Percentiles rank a stretch among this genome's conserved stretches.
These are phyloP conservation scores for Curvularia verruculosa DNA, from an alignment of 2,329 filamentous ascomycete species.

Conservation along the genomic window DNA sequence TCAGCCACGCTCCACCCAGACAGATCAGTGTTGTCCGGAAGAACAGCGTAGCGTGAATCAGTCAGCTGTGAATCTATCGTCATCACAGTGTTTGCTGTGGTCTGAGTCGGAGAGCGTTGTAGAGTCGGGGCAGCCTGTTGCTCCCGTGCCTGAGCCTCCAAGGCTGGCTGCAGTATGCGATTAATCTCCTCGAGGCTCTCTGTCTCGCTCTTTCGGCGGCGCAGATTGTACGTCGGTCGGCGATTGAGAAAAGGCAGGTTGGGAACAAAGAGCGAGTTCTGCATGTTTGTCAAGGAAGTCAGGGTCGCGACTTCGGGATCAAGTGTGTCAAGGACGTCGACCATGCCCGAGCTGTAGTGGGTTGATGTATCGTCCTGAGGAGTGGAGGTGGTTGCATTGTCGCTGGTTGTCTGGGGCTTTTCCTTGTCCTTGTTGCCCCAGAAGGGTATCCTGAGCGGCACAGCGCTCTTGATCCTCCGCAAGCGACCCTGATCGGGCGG, in stretches of 20 bases:
- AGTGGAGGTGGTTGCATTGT: neutral
- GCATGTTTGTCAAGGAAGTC: constrained; percentile 84
- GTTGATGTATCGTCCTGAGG: constrained; percentile 18
- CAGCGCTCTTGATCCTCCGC: constrained; percentile 37
- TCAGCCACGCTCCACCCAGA: constrained; percentile 78
- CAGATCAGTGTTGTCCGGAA: constrained; percentile 74
- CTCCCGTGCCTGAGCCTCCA: constrained; percentile 23
- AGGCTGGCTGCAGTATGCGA: constrained; percentile 31
- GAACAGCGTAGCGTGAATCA: constrained; percentile 76
- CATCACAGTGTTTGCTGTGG: constrained; percentile 48
- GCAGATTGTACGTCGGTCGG: constrained; percentile 77
- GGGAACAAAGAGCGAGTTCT: constrained; percentile 86
- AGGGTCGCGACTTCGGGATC: constrained; percentile 84
- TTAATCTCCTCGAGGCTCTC: constrained; percentile 43
- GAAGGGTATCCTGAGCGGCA: constrained; percentile 37
- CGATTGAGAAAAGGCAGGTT: constrained; percentile 82
- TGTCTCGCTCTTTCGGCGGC: constrained; percentile 54
- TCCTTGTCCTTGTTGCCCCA: constrained; percentile 30
- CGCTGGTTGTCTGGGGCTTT: constrained; percentile 7
- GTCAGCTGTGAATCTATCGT: constrained; percentile 73
- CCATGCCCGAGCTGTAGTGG: constrained; percentile 66
- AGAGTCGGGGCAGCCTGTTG: constrained; percentile 32
- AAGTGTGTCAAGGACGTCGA: constrained; percentile 71
- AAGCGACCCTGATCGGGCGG: constrained; percentile 28
- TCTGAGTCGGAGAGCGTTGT: constrained; percentile 32